Percentiles rank a stretch among this genome's conserved stretches.
Evolutionary conservation across 352 stramenopile species (phyloP).

Genomic region (Globisporangium acanthophoron): DNA sequence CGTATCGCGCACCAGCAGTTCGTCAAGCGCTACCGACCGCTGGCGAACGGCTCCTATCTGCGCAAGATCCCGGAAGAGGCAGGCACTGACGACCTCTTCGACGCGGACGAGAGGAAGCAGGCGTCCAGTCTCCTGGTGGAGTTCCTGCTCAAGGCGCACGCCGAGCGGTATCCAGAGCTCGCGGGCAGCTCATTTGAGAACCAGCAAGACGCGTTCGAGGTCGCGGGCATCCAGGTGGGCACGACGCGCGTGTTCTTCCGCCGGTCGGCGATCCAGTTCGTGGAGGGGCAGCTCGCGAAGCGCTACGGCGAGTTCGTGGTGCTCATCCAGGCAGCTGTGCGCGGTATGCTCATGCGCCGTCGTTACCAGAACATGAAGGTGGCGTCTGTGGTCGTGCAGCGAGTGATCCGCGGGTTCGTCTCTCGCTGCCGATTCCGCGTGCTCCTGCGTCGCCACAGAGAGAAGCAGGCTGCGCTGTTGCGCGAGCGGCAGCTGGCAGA

Average conservation of each 20-base stretch:
- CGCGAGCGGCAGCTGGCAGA: constrained; percentile 37
- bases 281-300: constrained; percentile 81
- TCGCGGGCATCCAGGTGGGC: constrained; percentile 75
- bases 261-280: constrained; percentile 78
- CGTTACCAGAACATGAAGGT: constrained; percentile 42
- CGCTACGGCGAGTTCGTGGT: constrained; percentile 84
- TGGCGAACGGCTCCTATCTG: constrained; percentile 62
- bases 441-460: constrained; percentile 39
- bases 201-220: constrained; percentile 33
- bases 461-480: constrained; percentile 33
- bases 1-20: constrained; percentile 94
- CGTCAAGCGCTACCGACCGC: constrained; percentile 82
- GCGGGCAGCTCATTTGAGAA: constrained; percentile 22
- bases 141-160: constrained; percentile 68
- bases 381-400: constrained; percentile 44
- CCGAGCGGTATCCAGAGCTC: constrained; percentile 56
- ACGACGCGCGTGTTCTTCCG: constrained; percentile 82
- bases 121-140: constrained; percentile 50
- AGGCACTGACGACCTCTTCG: constrained; percentile 45
- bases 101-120: constrained; percentile 46
- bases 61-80: constrained; percentile 52
- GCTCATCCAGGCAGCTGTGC: constrained; percentile 71
- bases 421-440: constrained; percentile 50
- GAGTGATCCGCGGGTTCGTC: constrained; percentile 59
- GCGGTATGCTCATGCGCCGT: constrained; percentile 46